phyloP scores from a whole-genome alignment of 202 grass and related monocot species.

The Schoenoplectus tabernaemontani region DNA sequence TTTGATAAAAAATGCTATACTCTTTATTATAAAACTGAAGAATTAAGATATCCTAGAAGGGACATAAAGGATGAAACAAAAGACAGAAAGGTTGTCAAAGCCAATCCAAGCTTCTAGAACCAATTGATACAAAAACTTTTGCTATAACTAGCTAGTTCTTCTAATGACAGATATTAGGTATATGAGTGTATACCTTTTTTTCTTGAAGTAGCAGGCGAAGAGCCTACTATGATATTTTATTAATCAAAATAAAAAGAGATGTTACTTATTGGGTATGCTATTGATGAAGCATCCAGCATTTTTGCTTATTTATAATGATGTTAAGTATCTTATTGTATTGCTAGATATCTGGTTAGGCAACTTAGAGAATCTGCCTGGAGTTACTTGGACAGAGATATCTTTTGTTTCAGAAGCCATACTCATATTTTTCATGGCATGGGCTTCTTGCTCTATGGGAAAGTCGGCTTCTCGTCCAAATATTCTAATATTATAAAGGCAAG shows the following conservation, averaged over 20 bases:
- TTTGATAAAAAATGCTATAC: background rate
- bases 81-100: background rate
- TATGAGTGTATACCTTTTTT: background rate
- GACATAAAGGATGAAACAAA: background rate
- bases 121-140: background rate
- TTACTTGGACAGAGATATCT: constrained; percentile 30
- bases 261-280: background rate
- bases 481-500: constrained; percentile 70
- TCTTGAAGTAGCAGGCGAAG: no score
- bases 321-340: constrained; percentile 21
- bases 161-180: background rate
- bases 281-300: background rate
- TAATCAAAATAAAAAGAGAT: no score
- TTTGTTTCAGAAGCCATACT: constrained; percentile 30
- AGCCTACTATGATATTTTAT: no score
- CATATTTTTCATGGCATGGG: constrained; percentile 62
- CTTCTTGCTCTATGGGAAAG: constrained; percentile 76
- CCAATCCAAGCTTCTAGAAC: background rate
- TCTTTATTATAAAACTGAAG: background rate
- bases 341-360: constrained; percentile 64
- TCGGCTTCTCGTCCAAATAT: constrained; percentile 70
- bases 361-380: constrained; percentile 27
- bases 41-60: background rate
- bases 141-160: background rate
- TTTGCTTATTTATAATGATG: background rate